Percentiles rank a stretch among this genome's conserved stretches.
Evolutionary conservation across 352 stramenopile genomes (phyloP).

Genomic region (Pythium periplocum): DNA sequence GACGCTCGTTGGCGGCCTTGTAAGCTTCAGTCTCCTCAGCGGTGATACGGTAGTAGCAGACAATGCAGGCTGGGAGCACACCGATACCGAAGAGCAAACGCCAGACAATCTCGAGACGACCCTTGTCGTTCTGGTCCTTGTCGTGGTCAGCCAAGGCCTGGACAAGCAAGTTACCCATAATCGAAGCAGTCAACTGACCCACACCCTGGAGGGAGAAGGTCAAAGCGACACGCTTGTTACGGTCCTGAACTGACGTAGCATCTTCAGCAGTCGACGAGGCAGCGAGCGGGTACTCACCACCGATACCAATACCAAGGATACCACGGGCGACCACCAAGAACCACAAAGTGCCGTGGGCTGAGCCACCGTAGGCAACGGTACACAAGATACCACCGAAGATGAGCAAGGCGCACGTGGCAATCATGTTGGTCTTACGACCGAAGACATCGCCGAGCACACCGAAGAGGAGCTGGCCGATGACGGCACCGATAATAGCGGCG

Average conservation of each 20-base stretch:
- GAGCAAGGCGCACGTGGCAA: slow-evolving; percentile 30
- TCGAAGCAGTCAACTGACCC: slow-evolving; percentile 31
- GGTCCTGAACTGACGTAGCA: slow-evolving; percentile 27
- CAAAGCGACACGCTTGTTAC: slow-evolving; percentile 44
- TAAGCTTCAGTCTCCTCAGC: slow-evolving; percentile 52
- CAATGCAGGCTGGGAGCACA: slow-evolving; percentile 43
- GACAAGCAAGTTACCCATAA: slow-evolving; percentile 34
- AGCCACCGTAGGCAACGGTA: slow-evolving; percentile 41
- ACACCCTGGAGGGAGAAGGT: slow-evolving; percentile 64
- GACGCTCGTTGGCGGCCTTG: slow-evolving; percentile 24
- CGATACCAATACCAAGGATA: slow-evolving; percentile 18
- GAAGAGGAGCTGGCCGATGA: slow-evolving; percentile 52
- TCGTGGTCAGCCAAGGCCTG: slow-evolving; percentile 36
- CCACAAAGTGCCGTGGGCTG: slow-evolving; percentile 39
- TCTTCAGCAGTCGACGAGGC: slow-evolving; percentile 21
- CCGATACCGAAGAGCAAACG: slow-evolving; percentile 56
- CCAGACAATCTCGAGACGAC: slow-evolving; percentile 52
- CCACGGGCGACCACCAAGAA: slow-evolving; percentile 49
- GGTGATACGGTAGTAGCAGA: slow-evolving; percentile 57
- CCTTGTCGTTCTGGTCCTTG: slow-evolving; percentile 27
- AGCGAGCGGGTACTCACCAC: no score
- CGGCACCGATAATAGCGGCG: slow-evolving; percentile 29
- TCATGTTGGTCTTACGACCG: slow-evolving; percentile 55
- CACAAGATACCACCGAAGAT: slow-evolving; percentile 35
- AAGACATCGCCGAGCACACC: slow-evolving; percentile 48